A percentile compares a stretch with the other conserved stretches of the same genome.
Evolutionary conservation across 2,329 filamentous ascomycete species (phyloP).

Genomic region (Clathrospora elynae): DNA sequence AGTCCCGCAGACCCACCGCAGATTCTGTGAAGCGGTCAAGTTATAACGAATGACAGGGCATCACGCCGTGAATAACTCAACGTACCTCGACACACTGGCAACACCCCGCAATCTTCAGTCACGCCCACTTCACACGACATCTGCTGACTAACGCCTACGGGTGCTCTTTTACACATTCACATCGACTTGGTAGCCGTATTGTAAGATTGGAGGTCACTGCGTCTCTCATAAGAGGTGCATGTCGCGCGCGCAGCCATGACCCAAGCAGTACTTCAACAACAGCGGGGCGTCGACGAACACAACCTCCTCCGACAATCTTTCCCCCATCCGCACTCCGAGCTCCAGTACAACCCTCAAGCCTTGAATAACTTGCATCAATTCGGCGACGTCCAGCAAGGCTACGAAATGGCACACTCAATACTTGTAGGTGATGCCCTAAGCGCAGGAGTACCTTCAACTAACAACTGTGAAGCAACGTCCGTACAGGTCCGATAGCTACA

Average conservation of each 20-base stretch:
- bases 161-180: slow-evolving; percentile 15
- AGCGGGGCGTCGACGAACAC: slow-evolving; percentile 6
- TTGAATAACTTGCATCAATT: slow-evolving; percentile 1
- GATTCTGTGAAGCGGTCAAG: slow-evolving; percentile 30
- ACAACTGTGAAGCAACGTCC: slow-evolving; percentile 16
- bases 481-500: slow-evolving; percentile 8
- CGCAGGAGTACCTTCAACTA: neutral
- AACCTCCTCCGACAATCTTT: slow-evolving; percentile 4
- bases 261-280: slow-evolving; percentile 14
- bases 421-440: slow-evolving; percentile 17
- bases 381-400: neutral
- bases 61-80: slow-evolving; percentile 27
- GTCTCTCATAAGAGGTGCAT: slow-evolving; percentile 12
- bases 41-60: slow-evolving; percentile 25
- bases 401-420: slow-evolving; percentile 22
- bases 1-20: slow-evolving; percentile 24
- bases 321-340: slow-evolving; percentile 7
- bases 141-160: no score
- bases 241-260: slow-evolving; percentile 18
- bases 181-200: slow-evolving; percentile 9
- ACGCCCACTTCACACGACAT: slow-evolving; percentile 17
- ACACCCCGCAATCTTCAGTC: slow-evolving; percentile 23
- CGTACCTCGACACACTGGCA: slow-evolving; percentile 15
- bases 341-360: slow-evolving; percentile 5
- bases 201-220: slow-evolving; percentile 9